Base-by-base conservation (phyloP, 208 protist species). In the Trypanosoma brucei region DNA sequence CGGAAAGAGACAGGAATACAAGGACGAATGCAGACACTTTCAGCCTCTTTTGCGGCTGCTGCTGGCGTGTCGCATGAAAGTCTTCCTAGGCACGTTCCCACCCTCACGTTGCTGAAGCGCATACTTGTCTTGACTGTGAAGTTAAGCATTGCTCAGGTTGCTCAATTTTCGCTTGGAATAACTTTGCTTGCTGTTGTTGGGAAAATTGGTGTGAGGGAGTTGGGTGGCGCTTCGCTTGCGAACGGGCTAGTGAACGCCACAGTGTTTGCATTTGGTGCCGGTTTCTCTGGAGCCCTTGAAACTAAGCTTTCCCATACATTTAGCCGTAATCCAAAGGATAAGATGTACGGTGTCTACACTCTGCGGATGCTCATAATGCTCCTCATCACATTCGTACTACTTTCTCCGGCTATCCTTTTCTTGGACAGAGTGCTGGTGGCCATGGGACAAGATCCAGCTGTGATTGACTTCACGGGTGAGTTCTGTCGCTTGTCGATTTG, bases 211-310 rank as follows among this genome's bases (percentile, higher is more conserved):
- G 71, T 74, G 8, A 70, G 52, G 33, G 60, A 81, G 48, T 68
- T 94, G 2, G 87, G 87, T 30, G 82, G 73, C 2, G 79, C 82
- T 2, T 77, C 84, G 8, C 61, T 94, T 9, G 84, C 80, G 1
- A 79, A 81, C 49, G 83, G 84, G 0, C 74, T 94, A n/a, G 78
- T 94, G 37, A 89, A 89, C 54, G 76, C 84, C n/a, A 90, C 84
- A 11, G 80, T 79, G 39, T 88, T 84, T 52, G 65, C 80, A n/a
- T 82, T 82, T 42, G 70, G 77, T 22, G 53, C 80, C 0, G 82
- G 87, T 34, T 86, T 86, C 60, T 85, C 75, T 50, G 80, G 84
- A n/a, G 84, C 82, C 1, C 72, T 91, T 33, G 79, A 94, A 73
- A 94, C 84, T 40, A 62, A 88, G 4, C 76, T 94, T 36, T 91